Evolutionary conservation across 441 rosid species (phyloP).

Genomic region (Jatropha multifida): DNA sequence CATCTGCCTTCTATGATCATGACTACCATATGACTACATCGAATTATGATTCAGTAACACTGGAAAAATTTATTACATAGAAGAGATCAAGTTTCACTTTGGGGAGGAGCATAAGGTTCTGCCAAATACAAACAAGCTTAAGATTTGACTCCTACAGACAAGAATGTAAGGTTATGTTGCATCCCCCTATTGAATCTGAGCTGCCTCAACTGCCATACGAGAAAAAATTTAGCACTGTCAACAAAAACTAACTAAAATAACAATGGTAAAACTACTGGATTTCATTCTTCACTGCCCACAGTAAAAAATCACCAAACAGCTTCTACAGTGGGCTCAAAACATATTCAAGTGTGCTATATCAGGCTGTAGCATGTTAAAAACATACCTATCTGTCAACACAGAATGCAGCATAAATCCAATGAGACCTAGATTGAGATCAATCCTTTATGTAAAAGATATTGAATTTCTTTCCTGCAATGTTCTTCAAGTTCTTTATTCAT

Average conservation of each 20-base stretch:
- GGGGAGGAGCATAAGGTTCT: not conserved
- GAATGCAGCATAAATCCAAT: no score
- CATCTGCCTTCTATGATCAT: not conserved
- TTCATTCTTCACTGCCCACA: not conserved
- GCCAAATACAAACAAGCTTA: not conserved
- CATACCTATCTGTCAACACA: no score
- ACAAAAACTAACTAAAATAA: not conserved
- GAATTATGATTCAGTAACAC: not conserved
- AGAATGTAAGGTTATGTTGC: not conserved
- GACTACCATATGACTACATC: not conserved
- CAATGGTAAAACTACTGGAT: no score
- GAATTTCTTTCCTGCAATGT: no score
- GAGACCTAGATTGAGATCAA: no score
- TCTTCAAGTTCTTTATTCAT: no score
- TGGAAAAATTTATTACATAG: not conserved
- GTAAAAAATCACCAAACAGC: not conserved
- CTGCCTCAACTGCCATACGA: conserved; percentile 4
- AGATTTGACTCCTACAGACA: not conserved
- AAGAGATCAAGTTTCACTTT: not conserved
- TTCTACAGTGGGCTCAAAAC: not conserved
- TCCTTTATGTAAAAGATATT: no score
- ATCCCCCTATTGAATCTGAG: not conserved
- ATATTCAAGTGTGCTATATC: not conserved
- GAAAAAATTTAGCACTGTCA: not conserved
- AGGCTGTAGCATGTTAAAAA: not conserved